phyloP scores from a whole-genome alignment of 2,329 filamentous ascomycete species.

The Aspergillus glaucus region DNA sequence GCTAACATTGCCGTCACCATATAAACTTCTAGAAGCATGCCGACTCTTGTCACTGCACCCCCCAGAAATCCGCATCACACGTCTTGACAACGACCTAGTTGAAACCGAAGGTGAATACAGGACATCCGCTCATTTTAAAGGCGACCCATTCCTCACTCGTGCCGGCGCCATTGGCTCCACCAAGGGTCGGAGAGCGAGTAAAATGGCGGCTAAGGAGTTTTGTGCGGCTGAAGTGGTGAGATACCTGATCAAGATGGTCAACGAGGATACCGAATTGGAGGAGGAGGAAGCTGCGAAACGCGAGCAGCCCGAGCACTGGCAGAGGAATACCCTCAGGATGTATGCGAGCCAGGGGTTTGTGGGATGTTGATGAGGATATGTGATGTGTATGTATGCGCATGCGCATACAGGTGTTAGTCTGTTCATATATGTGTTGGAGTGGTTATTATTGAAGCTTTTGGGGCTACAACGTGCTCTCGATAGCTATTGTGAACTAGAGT shows the following conservation, averaged over 20 bases:
- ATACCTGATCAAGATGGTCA: conserved; percentile 23
- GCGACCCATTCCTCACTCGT: conserved; percentile 22
- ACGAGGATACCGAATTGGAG: conserved; percentile 18
- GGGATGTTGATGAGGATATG: not conserved
- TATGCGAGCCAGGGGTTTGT: not conserved
- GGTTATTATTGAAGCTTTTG: not conserved
- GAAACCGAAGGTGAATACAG: conserved; percentile 11
- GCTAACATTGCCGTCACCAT: not conserved
- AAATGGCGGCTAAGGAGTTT: conserved; percentile 9
- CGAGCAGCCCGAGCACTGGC: not conserved
- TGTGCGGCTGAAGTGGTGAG: conserved; percentile 21
- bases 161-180: conserved; percentile 22
- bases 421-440: not conserved
- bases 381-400: not conserved
- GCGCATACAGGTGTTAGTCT: no score
- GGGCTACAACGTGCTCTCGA: no score
- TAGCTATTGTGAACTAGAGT: no score
- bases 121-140: conserved; percentile 16
- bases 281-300: conserved; percentile 3
- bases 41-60: conserved; percentile 15
- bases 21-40: conserved; percentile 15
- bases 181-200: conserved; percentile 1
- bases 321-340: not conserved
- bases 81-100: conserved; percentile 5
- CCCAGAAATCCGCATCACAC: conserved; percentile 13